A percentile compares a stretch with the other conserved stretches of the same genome.
phyloP scores from a whole-genome alignment of 2,329 filamentous ascomycete genomes.

The Colletotrichum sp. region DNA sequence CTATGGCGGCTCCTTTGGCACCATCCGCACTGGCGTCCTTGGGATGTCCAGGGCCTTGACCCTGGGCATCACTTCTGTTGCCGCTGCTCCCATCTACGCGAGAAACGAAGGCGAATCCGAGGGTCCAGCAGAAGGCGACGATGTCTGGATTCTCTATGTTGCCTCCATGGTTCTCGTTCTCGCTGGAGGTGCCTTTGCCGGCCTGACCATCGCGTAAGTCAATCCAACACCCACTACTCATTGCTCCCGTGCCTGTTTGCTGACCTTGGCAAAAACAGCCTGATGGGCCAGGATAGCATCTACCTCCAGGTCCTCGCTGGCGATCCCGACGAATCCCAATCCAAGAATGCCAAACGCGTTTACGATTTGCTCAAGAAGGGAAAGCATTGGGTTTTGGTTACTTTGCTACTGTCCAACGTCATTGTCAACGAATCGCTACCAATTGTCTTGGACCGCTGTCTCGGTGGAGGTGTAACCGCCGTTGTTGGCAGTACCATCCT shows the following conservation, averaged over 20 bases:
- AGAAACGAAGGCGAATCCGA: conserved; percentile 45
- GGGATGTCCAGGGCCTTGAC: conserved; percentile 57
- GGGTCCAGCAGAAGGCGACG: conserved; percentile 61
- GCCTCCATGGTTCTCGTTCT: conserved; percentile 83
- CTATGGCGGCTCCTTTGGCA: conserved; percentile 36
- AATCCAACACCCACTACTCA: neutral
- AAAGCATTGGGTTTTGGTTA: conserved; percentile 98
- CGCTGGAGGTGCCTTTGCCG: conserved; percentile 90
- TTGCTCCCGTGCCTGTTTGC: neutral
- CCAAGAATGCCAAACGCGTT: conserved; percentile 82
- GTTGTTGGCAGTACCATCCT: conserved; percentile 91
- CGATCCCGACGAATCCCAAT: conserved; percentile 84
- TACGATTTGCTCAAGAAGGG: conserved; percentile 80
- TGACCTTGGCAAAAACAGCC: conserved; percentile 32
- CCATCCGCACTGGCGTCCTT: conserved; percentile 52
- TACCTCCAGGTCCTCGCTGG: conserved; percentile 94
- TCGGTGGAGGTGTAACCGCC: conserved; percentile 93
- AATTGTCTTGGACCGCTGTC: conserved; percentile 90
- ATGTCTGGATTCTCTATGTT: conserved; percentile 80
- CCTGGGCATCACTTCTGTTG: conserved; percentile 51
- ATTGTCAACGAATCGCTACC: conserved; percentile 97
- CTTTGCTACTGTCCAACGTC: conserved; percentile 91
- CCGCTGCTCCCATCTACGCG: conserved; percentile 48
- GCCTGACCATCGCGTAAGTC: conserved; percentile 83
- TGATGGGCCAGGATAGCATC: conserved; percentile 85